Base-by-base conservation (phyloP, 2,329 filamentous ascomycete species). In the Lasiodiplodia hormozganensis region DNA sequence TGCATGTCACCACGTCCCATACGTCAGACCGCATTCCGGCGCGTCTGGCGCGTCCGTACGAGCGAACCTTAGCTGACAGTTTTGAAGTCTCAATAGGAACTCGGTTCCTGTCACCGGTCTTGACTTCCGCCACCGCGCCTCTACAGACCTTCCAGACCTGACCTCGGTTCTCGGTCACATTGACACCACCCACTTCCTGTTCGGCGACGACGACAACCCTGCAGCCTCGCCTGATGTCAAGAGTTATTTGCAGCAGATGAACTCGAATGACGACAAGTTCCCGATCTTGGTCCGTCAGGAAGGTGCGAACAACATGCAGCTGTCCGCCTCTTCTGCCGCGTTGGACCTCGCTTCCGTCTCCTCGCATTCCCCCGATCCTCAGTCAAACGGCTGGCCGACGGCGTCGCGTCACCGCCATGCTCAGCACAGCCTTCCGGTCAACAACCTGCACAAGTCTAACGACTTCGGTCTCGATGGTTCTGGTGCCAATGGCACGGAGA, bases 141-240 rank as follows among this genome's bases (percentile, higher is more conserved):
- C 73, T 47, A 18, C 54, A 72, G 85, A 77, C 70, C 76, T 82
- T 58, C 78, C 82, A 52, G 83, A 84, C 68, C 75, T 83, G 51
- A 77, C 78, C 52, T 79, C 81, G 28, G 79, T 89, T 73, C 79
- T 97, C 68, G 94, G 96, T 70, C 90, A 92, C 73, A 93, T 93
- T 75, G 94, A 96, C 81, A 94, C 92, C 14, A 88, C 93, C 31
- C 90, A 92, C 67, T 97, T 96, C 76, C 85, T 97, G 47, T 97
- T 97, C 77, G 91, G 91, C 70, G 92, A 93, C 74, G 93, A 84
- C 72, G 81, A 84, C 70, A 76, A 77, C 67, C 78, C 84, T 28
- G 80, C 85, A 25, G 85, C 87, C 34, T 89, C 88, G 62, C 87
- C 89, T 57, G 89, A 91, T 69, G 86, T 90, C 72, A 90, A 89